Conservation (phyloP, 2,329 filamentous ascomycete species). For the Pseudogymnoascus sp. region DNA sequence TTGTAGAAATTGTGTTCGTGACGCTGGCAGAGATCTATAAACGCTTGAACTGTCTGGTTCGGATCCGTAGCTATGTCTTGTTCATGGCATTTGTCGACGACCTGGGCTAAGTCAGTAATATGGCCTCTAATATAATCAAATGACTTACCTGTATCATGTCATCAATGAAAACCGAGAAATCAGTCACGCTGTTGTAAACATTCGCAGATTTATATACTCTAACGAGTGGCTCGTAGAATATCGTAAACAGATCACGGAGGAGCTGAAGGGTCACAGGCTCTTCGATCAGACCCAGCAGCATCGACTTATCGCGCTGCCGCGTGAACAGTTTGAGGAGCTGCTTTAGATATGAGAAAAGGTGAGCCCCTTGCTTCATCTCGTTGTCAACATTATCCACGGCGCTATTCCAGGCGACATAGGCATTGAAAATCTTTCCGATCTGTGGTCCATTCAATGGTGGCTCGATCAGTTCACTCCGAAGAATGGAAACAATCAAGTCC, state of each 20-base stretch:
- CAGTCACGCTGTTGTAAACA: constrained; percentile 93
- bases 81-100: constrained; percentile 56
- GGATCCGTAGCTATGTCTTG: constrained; percentile 87
- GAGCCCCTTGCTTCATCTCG: constrained; percentile 78
- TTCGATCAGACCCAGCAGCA: constrained; percentile 94
- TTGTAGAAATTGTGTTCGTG: constrained; percentile 98
- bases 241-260: constrained; percentile 92
- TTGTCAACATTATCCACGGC: constrained; percentile 86
- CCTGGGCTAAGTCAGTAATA: constrained; percentile 32
- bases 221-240: constrained; percentile 96
- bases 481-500: constrained; percentile 76
- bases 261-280: constrained; percentile 95
- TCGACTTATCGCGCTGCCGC: constrained; percentile 84
- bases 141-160: constrained; percentile 70
- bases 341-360: constrained; percentile 90
- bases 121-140: background rate
- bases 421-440: constrained; percentile 80
- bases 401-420: constrained; percentile 91
- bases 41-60: constrained; percentile 95
- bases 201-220: constrained; percentile 98
- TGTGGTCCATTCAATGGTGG: constrained; percentile 66
- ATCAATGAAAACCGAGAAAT: constrained; percentile 87
- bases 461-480: constrained; percentile 68
- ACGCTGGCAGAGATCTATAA: constrained; percentile 90
- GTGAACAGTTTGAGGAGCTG: constrained; percentile 88